Evolutionary conservation across 306 rosid genomes (phyloP), one percentile per base, ranked within the genome.

Genomic region (Cucurbita maxima): DNA sequence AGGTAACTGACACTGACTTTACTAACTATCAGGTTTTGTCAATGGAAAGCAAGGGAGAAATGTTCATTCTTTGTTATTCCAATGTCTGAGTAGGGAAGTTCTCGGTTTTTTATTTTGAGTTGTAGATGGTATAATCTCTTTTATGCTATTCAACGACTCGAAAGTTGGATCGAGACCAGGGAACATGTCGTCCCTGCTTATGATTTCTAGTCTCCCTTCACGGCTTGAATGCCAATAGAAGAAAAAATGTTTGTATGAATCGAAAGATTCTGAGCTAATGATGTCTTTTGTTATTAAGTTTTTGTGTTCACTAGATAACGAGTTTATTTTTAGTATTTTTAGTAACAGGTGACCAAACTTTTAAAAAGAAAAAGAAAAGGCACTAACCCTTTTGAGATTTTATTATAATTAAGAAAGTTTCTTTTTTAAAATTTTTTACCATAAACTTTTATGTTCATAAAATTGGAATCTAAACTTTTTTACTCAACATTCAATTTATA

Each of bases 11-110:
- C 59, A 4, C 47, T 30, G 59, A 51, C 47, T 69, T 69, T 14
- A 69, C 73, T 69, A 69, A 47, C 58, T 63, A 63, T 45, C 73
- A 69, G 54, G 43, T 48, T 69, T 63, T 18, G 10, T 20, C 52
- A 41, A 63, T 41, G 71, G 71, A 41, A 63, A 40, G 70, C 70
- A 16, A 14, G 50, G 45, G 50, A 61, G 22, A 62, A 37, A 37
- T 30, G 34, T 63, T 41, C 36, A 18, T 63, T 40, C 52, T 63
- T 63, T 63, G 16, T 63, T 63, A 51, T 38, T 63, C 43, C 71
- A 63, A n/a, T 63, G 51, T 41, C 71, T 18, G 2, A 63, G 51
- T 63, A 10, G 51, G 4, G 50, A 63, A 40, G 14, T 40, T 63
- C 43, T 63, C 18, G 34, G 52, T 9, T 41, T 63, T 34, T 30